Evolutionary conservation across 257 asterid species (phyloP).

Genomic region (Plantago elongata): DNA sequence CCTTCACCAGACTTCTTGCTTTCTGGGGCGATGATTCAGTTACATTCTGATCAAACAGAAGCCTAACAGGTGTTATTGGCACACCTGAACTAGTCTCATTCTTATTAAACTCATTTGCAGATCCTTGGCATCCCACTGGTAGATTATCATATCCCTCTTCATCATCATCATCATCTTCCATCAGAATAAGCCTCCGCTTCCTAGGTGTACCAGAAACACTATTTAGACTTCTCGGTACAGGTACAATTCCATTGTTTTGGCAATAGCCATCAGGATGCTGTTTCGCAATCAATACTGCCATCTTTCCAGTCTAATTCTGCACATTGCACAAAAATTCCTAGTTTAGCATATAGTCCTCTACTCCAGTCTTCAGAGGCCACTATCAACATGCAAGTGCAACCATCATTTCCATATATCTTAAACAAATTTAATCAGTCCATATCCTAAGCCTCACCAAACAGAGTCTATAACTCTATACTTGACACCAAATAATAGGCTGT

Average conservation of each 20-base stretch:
- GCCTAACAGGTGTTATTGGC: slow-evolving; percentile 15
- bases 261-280: slow-evolving; percentile 28
- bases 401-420: no score
- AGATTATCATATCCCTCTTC: slow-evolving; percentile 29
- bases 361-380: no score
- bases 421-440: no score
- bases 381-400: no score
- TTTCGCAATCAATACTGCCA: slow-evolving; percentile 43
- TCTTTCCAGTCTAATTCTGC: slow-evolving; percentile 28
- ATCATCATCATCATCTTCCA: slow-evolving; percentile 49
- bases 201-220: slow-evolving; percentile 23
- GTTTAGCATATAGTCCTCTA: not conserved
- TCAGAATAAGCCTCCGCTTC: slow-evolving; percentile 41
- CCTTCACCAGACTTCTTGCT: slow-evolving; percentile 20
- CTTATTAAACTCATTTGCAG: slow-evolving; percentile 17
- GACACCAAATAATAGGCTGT: no score
- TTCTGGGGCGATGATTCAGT: slow-evolving; percentile 14
- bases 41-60: slow-evolving; percentile 15
- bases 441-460: no score
- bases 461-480: no score
- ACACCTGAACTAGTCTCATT: slow-evolving; percentile 15
- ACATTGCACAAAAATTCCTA: not conserved
- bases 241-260: slow-evolving; percentile 14
- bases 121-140: slow-evolving; percentile 13
- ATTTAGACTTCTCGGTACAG: slow-evolving; percentile 22